A percentile compares a stretch with the other conserved stretches of the same genome.
phyloP scores from a whole-genome alignment of 2,329 filamentous ascomycete species.

The Colletotrichum sp. region DNA sequence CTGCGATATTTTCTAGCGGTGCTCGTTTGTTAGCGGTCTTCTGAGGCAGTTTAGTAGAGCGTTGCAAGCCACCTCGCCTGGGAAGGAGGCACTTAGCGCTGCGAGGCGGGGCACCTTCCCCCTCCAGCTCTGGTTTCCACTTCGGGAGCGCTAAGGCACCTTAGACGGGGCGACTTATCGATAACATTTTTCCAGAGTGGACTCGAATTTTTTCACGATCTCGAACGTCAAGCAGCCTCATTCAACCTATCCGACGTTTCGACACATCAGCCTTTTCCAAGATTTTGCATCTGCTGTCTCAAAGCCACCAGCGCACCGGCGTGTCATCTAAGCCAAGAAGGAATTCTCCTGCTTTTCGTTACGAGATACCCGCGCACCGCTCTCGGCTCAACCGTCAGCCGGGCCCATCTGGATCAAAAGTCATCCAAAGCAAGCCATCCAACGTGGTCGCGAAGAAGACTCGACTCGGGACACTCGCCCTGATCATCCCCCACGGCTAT shows the following conservation, averaged over 20 bases:
- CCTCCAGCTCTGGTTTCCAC: neutral
- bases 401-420: neutral
- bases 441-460: conserved; percentile 16
- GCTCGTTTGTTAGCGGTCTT: neutral
- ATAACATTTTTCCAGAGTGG: conserved; percentile 5
- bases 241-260: neutral
- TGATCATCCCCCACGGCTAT: neutral
- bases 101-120: neutral
- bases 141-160: neutral
- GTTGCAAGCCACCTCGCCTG: neutral
- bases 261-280: neutral
- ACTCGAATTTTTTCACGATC: conserved; percentile 16
- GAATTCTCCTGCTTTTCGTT: neutral
- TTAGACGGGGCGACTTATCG: neutral
- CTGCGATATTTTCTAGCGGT: neutral
- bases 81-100: neutral
- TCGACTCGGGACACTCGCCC: neutral
- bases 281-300: neutral
- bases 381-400: neutral
- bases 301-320: neutral
- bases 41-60: neutral
- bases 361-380: neutral
- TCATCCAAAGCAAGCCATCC: neutral
- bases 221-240: neutral
- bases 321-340: neutral